Base-by-base conservation (phyloP, 176 grass and related monocot genomes). In the Rhynchospora breviuscula region DNA sequence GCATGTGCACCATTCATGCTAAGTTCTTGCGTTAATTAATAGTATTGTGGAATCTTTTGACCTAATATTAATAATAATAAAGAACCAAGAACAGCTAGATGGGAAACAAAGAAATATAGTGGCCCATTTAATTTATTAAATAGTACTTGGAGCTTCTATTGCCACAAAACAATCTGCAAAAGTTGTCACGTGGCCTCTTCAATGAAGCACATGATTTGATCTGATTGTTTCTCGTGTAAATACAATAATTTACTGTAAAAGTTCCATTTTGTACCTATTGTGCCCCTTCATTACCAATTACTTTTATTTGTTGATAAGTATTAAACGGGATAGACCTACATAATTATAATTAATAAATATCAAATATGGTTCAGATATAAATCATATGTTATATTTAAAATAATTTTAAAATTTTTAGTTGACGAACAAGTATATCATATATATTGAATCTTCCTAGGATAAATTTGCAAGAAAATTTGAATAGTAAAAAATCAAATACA, bases 161-260 rank as follows among this genome's bases (percentile, higher is more conserved):
- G 49, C 72, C 47, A 76, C 48, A 76, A 25, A 77, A 77, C 72
- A 77, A 52, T 77, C 0, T 77, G 72, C 49, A 26, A 26, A 77
- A 21, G 48, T 77, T 14, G 48, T 49, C 72, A 77, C 23, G 72
- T 77, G 49, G 23, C 53, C 2, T 8, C 49, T 77, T 77, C 6
- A 77, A 77, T 77, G 72, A 56, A 53, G 49, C 72, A 77, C 72
- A 77, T 77, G 72, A 77, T 54, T 77, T 56, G 48, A 31, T 77
- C 72, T 25, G 70, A 6, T 74, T 72, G 68, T 72, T 72, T 72
- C 18, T 40, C 18, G 0, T 6, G 18, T 47, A 47, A 14, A 31
- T 64, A 48, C 8, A 71, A 48, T 71, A 47, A 71, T 71, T 11
- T 8, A 71, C 8, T 19, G 68, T 71, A 71, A 47, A 48, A 22